Conservation (phyloP, 345 rosid species). For the Cochlearia excelsa region DNA sequence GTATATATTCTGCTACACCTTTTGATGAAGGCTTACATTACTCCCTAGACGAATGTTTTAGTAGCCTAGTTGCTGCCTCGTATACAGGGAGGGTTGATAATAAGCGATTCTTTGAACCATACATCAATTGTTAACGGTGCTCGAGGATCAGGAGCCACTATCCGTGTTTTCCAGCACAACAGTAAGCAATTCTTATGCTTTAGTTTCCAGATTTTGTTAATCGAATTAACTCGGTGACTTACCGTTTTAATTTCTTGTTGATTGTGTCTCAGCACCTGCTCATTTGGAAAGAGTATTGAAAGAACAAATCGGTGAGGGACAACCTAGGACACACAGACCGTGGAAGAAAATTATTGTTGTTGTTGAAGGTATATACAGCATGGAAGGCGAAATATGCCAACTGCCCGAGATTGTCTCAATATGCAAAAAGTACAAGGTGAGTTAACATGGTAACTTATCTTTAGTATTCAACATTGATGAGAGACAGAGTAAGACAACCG, state of each 20-base stretch:
- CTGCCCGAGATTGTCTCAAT: slow-evolving; percentile 87
- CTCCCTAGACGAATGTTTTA: not conserved
- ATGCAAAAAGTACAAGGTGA: slow-evolving; percentile 92
- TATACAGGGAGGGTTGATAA: slow-evolving; percentile 76
- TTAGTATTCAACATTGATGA: slow-evolving; percentile 1
- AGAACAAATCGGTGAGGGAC: slow-evolving; percentile 92
- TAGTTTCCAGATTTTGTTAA: not conserved
- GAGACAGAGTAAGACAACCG: not conserved
- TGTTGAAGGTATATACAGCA: slow-evolving; percentile 91
- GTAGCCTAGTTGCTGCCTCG: slow-evolving; percentile 19
- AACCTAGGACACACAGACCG: slow-evolving; percentile 87
- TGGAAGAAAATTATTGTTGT: slow-evolving; percentile 93
- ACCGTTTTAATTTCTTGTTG: slow-evolving; percentile 13
- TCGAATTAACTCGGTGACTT: slow-evolving; percentile 2
- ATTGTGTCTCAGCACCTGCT: slow-evolving; percentile 60
- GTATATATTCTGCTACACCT: slow-evolving; percentile 39
- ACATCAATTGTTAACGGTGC: slow-evolving; percentile 95
- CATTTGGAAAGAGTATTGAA: slow-evolving; percentile 91
- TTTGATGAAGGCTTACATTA: slow-evolving; percentile 1
- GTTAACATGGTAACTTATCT: slow-evolving; percentile 11
- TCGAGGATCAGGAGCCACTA: slow-evolving; percentile 94
- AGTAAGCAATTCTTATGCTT: slow-evolving; percentile 49
- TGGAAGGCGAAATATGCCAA: slow-evolving; percentile 92
- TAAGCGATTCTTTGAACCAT: slow-evolving; percentile 96
- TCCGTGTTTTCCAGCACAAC: slow-evolving; percentile 92